These are phyloP conservation scores for Metschnikowia picachoensis DNA, from an alignment of 805 yeast genomes.

Conservation along the genomic window DNA sequence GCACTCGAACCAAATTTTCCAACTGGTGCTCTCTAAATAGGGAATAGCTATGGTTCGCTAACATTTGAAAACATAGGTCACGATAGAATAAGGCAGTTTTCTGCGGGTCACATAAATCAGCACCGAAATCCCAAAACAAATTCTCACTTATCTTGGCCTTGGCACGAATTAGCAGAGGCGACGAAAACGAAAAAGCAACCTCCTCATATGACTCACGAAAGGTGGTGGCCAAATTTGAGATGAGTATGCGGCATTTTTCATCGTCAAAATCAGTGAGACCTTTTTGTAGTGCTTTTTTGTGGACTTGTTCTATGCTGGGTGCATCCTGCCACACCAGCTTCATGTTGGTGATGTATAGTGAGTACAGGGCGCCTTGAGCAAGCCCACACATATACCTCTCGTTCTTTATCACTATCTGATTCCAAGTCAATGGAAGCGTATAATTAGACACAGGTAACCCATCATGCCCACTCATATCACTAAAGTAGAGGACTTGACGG, in stretches of 20 bases:
- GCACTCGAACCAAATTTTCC: conserved; percentile 20
- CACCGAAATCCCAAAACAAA: conserved; percentile 22
- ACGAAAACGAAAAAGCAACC: neutral
- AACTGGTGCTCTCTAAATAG: conserved; percentile 19
- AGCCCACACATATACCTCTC: conserved; percentile 13
- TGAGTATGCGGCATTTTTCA: conserved; percentile 16
- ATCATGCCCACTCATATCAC: conserved; percentile 12
- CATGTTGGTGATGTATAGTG: conserved; percentile 27
- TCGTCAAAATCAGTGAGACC: conserved; percentile 29
- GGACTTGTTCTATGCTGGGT: conserved; percentile 14
- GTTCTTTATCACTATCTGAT: conserved; percentile 2
- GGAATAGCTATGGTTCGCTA: conserved; percentile 21
- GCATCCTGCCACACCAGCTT: conserved; percentile 26
- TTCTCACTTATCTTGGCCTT: conserved; percentile 9
- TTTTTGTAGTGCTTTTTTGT: conserved; percentile 17
- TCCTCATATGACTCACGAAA: neutral
- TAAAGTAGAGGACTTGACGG: conserved; percentile 9
- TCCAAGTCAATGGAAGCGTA: conserved; percentile 11
- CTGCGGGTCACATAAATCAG: conserved; percentile 8
- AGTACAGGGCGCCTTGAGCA: conserved; percentile 17
- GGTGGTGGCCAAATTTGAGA: conserved; percentile 11
- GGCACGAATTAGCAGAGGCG: neutral
- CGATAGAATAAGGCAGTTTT: conserved; percentile 17
- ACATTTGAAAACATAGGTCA: conserved; percentile 21
- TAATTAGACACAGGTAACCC: conserved; percentile 1